These are phyloP conservation scores for Aspergillus cejpii DNA, from an alignment of 2,329 filamentous ascomycete species.

Conservation along the genomic window DNA sequence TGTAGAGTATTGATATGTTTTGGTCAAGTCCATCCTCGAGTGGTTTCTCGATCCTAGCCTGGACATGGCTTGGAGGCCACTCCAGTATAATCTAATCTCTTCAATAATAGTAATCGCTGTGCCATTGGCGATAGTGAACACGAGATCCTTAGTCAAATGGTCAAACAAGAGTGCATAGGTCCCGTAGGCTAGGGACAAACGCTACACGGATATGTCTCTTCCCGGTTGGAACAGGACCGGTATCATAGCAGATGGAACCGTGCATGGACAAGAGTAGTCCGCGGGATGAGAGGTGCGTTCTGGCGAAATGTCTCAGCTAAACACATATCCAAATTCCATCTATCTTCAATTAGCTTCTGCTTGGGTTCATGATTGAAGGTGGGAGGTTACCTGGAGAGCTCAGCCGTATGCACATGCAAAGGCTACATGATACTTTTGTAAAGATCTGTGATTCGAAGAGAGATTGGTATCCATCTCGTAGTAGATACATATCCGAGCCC, in stretches of 20 bases:
- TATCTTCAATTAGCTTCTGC: neutral
- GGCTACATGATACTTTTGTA: too few relatives aligned
- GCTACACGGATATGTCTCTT: slow-evolving; percentile 31
- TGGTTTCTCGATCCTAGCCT: slow-evolving; percentile 38
- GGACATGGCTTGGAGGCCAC: slow-evolving; percentile 32
- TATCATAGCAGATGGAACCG: slow-evolving; percentile 30
- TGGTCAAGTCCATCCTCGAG: slow-evolving; percentile 27
- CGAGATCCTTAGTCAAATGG: slow-evolving; percentile 33
- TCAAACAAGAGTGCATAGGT: slow-evolving; percentile 31
- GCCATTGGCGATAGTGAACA: slow-evolving; percentile 23
- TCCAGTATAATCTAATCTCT: slow-evolving; percentile 24
- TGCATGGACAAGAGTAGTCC: slow-evolving; percentile 33
- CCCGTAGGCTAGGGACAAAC: slow-evolving; percentile 26
- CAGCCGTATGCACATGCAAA: neutral
- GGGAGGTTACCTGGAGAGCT: slow-evolving; percentile 3
- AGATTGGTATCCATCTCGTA: too few relatives aligned
- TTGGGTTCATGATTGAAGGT: neutral
- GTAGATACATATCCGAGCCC: too few relatives aligned
- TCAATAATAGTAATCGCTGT: slow-evolving; percentile 20
- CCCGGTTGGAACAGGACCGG: slow-evolving; percentile 29
- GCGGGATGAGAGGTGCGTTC: too few relatives aligned
- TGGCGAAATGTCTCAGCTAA: slow-evolving; percentile 16
- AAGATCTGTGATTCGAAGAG: too few relatives aligned
- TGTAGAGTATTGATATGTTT: slow-evolving; percentile 2
- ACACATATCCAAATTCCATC: slow-evolving; percentile 22